A percentile compares a stretch with the other conserved stretches of the same genome.
Evolutionary conservation across 108 stramenopile species (phyloP).

Genomic region (Pseudonitzschia delicatissima): DNA sequence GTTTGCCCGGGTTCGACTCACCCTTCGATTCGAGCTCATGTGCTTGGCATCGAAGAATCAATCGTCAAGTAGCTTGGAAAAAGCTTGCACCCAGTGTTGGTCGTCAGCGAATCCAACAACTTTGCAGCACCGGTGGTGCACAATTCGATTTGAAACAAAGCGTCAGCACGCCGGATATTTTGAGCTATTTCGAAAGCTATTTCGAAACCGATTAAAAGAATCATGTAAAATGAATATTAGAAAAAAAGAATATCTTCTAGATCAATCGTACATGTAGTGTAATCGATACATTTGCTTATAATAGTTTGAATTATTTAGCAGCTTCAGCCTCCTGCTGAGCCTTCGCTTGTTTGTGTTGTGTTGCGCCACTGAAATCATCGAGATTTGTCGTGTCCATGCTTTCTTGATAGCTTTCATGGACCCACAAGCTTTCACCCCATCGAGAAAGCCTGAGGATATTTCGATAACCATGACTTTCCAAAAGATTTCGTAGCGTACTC

Average conservation of each 20-base stretch:
- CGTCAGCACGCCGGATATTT: slow-evolving; percentile 46
- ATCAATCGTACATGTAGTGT: too few species aligned
- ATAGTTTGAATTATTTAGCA: too few species aligned
- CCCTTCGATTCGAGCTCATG: slow-evolving; percentile 84
- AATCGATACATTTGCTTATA: too few species aligned
- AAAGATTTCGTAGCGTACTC: slow-evolving; percentile 19
- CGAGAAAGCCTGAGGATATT: slow-evolving; percentile 32
- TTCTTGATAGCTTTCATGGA: slow-evolving; percentile 19
- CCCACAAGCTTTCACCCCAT: slow-evolving; percentile 67
- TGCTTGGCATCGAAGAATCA: slow-evolving; percentile 46
- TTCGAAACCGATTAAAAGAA: slow-evolving; percentile 12
- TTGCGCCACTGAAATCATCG: slow-evolving; percentile 8
- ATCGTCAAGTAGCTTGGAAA: slow-evolving; percentile 20
- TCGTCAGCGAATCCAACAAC: slow-evolving; percentile 62
- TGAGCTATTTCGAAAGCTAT: slow-evolving; percentile 53
- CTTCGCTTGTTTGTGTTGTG: slow-evolving; percentile 4
- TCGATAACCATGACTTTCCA: slow-evolving; percentile 39
- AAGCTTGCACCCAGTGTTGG: slow-evolving; percentile 68
- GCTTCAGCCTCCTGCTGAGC: background rate
- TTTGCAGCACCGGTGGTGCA: slow-evolving; percentile 60
- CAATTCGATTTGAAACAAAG: slow-evolving; percentile 51
- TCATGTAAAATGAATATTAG: slow-evolving; percentile 15
- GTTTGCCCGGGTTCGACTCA: slow-evolving; percentile 82
- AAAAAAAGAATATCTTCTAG: background rate
- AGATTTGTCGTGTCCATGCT: slow-evolving; percentile 12